Percentiles rank a stretch among this genome's conserved stretches.
phyloP scores from a whole-genome alignment of 1,284 basidiomycete species.

The Cryptococcus jaspeensis region DNA sequence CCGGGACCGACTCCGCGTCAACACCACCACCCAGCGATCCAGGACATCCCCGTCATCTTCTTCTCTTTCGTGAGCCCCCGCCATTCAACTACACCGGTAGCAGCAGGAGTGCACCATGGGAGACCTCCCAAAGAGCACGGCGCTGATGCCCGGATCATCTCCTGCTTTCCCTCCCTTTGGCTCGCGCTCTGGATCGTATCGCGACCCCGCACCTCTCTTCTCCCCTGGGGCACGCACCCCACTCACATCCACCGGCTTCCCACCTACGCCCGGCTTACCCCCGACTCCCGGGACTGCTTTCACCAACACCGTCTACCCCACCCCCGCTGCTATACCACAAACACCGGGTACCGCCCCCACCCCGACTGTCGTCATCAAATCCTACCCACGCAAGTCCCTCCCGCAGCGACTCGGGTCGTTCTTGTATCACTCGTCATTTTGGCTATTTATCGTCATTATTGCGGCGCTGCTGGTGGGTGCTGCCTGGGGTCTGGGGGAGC shows the following conservation, averaged over 20 bases:
- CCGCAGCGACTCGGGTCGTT: constrained; percentile 24
- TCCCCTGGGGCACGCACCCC: background rate
- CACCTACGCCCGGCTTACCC: background rate
- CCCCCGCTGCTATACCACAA: background rate
- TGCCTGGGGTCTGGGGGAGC: constrained; percentile 45
- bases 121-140: too few relatives aligned
- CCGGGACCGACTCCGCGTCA: too few relatives aligned
- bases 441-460: constrained; percentile 39
- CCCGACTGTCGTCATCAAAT: too few relatives aligned
- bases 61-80: background rate
- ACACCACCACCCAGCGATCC: background rate
- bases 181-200: background rate
- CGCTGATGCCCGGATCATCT: background rate
- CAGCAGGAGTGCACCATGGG: too few relatives aligned
- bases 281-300: background rate
- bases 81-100: too few relatives aligned
- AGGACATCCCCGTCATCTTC: background rate
- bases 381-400: constrained; percentile 1
- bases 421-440: constrained; percentile 48
- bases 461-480: constrained; percentile 38
- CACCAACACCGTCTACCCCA: background rate
- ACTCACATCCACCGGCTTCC: background rate
- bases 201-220: background rate
- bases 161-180: background rate
- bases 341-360: background rate